Percentiles rank a stretch among this genome's conserved stretches.
phyloP scores from a whole-genome alignment of 2,329 filamentous ascomycete genomes.

The Calonectria fujianensis region DNA sequence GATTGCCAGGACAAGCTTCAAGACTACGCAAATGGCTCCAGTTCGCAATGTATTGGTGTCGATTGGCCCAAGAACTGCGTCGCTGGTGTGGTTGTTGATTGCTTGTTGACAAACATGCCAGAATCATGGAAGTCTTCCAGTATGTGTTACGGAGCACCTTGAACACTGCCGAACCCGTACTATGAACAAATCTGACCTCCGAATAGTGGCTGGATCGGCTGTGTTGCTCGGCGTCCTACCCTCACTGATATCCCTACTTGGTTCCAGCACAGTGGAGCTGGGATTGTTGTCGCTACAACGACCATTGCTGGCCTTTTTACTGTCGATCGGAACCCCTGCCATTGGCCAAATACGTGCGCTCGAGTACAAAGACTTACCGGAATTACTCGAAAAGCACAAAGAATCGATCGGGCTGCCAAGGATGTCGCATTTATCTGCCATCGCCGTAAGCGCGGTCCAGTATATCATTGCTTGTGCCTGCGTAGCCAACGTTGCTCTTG shows the following conservation, averaged over 20 bases:
- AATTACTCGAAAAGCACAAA: conserved; percentile 9
- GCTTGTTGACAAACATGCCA: conserved; percentile 16
- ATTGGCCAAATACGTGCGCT: conserved; percentile 14
- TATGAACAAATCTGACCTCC: background rate
- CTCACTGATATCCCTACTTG: conserved; percentile 14
- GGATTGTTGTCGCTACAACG: conserved; percentile 10
- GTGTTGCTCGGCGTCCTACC: conserved; percentile 15
- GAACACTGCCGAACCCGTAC: background rate
- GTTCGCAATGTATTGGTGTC: background rate
- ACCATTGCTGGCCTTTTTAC: conserved; percentile 4
- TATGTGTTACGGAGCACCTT: background rate
- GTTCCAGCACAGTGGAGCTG: conserved; percentile 2
- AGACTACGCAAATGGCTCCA: conserved; percentile 5
- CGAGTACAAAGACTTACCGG: conserved; percentile 8
- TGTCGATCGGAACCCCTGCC: conserved; percentile 15
- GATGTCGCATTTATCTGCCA: background rate
- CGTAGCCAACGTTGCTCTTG: conserved; percentile 10
- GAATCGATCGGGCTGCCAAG: background rate
- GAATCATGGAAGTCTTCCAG: conserved; percentile 13
- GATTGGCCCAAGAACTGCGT: conserved; percentile 18
- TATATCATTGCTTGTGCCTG: conserved; percentile 10
- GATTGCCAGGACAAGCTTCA: background rate
- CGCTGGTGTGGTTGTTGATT: conserved; percentile 23
- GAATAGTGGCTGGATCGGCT: background rate
- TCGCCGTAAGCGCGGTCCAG: background rate